Evolutionary conservation across 2,329 filamentous ascomycete species (phyloP).

Genomic region (Biscogniauxia mediterranea): DNA sequence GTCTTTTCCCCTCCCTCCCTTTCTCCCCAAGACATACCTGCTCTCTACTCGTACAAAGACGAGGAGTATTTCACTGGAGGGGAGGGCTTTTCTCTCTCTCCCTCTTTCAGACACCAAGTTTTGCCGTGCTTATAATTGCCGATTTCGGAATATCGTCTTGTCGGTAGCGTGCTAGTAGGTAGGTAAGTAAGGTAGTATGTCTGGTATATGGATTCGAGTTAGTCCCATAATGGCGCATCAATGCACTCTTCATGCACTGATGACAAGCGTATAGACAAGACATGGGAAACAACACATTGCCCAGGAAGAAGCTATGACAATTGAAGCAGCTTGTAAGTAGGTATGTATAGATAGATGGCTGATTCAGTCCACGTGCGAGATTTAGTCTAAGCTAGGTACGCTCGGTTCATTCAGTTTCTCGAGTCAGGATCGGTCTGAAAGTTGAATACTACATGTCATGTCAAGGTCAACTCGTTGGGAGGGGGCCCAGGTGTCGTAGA

Average conservation of each 20-base stretch:
- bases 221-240: neutral
- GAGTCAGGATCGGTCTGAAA: neutral
- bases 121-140: neutral
- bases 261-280: neutral
- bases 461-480: neutral
- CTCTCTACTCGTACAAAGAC: neutral
- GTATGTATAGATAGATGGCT: neutral
- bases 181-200: no score
- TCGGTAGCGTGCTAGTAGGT: neutral
- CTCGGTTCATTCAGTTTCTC: neutral
- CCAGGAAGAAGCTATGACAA: neutral
- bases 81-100: no score
- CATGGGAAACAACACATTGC: neutral
- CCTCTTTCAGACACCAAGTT: neutral
- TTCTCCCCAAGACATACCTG: neutral
- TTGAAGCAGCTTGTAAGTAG: no score
- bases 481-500: neutral
- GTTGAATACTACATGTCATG: neutral
- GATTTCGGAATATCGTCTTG: neutral
- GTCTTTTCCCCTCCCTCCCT: neutral
- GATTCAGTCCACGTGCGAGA: neutral
- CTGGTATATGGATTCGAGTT: neutral
- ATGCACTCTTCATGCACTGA: neutral
- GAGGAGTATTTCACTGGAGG: neutral
- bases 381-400: no score